Evolutionary conservation across 1,284 basidiomycete genomes (phyloP).

Genomic region (Moesziomyces sp.): DNA sequence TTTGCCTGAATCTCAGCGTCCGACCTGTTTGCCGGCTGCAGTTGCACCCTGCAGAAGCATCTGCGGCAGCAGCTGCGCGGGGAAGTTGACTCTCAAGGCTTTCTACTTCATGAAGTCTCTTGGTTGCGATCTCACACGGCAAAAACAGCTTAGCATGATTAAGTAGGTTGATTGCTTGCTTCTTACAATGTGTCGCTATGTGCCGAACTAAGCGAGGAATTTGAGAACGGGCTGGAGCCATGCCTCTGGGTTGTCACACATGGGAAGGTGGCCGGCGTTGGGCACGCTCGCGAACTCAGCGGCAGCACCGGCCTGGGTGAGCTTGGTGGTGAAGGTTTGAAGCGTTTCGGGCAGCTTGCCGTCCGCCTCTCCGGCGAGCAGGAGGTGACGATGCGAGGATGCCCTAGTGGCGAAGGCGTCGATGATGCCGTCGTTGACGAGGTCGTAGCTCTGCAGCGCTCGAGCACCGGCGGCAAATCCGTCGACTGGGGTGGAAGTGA

Average conservation of each 20-base stretch:
- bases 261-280: constrained; percentile 69
- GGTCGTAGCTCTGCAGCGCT: constrained; percentile 69
- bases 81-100: too few relatives aligned
- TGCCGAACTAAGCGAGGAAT: constrained; percentile 20
- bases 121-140: too few relatives aligned
- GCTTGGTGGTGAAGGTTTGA: constrained; percentile 58
- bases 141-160: too few relatives aligned
- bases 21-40: too few relatives aligned
- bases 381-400: constrained; percentile 51
- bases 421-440: constrained; percentile 64
- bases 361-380: constrained; percentile 69
- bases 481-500: constrained; percentile 66
- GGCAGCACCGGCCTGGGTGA: constrained; percentile 59
- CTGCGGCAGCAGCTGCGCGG: too few relatives aligned
- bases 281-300: constrained; percentile 64
- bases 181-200: too few relatives aligned
- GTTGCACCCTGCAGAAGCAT: too few relatives aligned
- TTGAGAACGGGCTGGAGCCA: constrained; percentile 46
- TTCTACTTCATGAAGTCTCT: too few relatives aligned
- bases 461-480: constrained; percentile 68
- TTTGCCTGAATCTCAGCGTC: too few relatives aligned
- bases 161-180: too few relatives aligned
- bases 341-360: constrained; percentile 69
- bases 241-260: constrained; percentile 68
- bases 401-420: constrained; percentile 46